phyloP scores from a whole-genome alignment of 176 grass and related monocot genomes.

The Stipa capillata region DNA sequence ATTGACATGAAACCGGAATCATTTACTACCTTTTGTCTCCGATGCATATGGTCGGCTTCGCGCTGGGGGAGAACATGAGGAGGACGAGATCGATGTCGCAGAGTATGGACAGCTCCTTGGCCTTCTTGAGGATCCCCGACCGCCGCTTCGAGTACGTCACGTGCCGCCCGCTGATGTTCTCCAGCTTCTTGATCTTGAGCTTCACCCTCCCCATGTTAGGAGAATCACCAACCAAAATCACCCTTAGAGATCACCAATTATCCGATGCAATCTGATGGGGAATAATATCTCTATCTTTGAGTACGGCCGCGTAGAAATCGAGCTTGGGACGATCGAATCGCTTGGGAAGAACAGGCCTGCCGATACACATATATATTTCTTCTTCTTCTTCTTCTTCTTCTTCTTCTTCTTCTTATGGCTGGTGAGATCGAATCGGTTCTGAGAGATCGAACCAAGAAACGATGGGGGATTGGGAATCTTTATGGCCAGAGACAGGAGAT shows the following conservation, averaged over 20 bases:
- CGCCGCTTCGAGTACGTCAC: slow-evolving; percentile 67
- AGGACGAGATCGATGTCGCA: slow-evolving; percentile 68
- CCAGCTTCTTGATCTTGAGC: slow-evolving; percentile 73
- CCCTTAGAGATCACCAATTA: background rate
- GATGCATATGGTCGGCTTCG: slow-evolving; percentile 56
- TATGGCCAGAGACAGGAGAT: background rate
- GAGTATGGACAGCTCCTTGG: slow-evolving; percentile 65
- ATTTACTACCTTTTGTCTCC: slow-evolving; percentile 16
- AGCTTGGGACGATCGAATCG: background rate
- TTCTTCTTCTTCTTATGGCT: background rate
- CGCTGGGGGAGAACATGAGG: slow-evolving; percentile 59
- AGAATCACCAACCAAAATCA: background rate
- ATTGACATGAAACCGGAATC: too few relatives aligned
- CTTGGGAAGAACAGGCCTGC: background rate
- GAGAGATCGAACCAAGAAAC: background rate
- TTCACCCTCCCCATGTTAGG: slow-evolving; percentile 69
- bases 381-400: too few relatives aligned
- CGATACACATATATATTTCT: too few relatives aligned
- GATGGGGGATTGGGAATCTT: background rate
- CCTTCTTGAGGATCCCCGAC: slow-evolving; percentile 68
- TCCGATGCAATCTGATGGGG: background rate
- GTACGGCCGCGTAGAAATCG: background rate
- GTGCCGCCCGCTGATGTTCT: slow-evolving; percentile 47
- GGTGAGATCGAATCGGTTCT: background rate
- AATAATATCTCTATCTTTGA: background rate